Percentiles rank a stretch among this genome's conserved stretches.
Evolutionary conservation across 345 rosid species (phyloP).

Genomic region (Euphorbia peplus): DNA sequence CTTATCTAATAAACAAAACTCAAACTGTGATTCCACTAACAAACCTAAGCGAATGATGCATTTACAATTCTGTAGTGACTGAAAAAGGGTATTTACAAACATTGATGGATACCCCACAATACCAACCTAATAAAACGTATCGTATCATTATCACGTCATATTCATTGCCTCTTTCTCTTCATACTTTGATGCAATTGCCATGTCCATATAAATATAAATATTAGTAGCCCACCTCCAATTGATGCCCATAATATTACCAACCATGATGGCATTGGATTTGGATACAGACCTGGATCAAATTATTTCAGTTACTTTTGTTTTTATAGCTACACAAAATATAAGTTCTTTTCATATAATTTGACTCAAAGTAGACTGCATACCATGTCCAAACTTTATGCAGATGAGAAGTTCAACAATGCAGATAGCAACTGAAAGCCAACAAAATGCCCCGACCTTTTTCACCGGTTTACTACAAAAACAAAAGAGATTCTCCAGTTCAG

Average conservation of each 20-base stretch:
- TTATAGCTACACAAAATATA: too few species aligned
- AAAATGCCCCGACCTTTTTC: constrained; percentile 96
- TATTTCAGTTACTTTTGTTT: too few species aligned
- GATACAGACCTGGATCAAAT: constrained; percentile 89
- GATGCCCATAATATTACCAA: constrained; percentile 67
- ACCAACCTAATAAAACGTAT: neutral
- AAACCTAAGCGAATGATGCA: constrained; percentile 35
- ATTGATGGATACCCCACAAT: constrained; percentile 21
- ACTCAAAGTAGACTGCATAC: constrained; percentile 34
- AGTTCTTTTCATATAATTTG: neutral
- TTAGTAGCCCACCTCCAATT: constrained; percentile 52
- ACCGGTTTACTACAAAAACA: constrained; percentile 55
- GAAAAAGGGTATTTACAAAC: constrained; percentile 37
- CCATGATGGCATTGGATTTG: constrained; percentile 80
- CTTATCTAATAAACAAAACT: constrained; percentile 5
- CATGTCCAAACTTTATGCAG: constrained; percentile 96
- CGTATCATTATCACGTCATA: constrained; percentile 14
- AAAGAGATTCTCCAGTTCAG: neutral
- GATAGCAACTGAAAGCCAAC: constrained; percentile 95
- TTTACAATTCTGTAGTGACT: constrained; percentile 41
- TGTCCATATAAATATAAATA: constrained; percentile 67
- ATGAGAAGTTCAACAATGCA: constrained; percentile 95
- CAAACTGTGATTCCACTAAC: constrained; percentile 31
- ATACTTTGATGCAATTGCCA: constrained; percentile 62
- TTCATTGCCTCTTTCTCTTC: constrained; percentile 62